phyloP scores from a whole-genome alignment of 2,329 filamentous ascomycete species.

The Colletotrichum liriopes region DNA sequence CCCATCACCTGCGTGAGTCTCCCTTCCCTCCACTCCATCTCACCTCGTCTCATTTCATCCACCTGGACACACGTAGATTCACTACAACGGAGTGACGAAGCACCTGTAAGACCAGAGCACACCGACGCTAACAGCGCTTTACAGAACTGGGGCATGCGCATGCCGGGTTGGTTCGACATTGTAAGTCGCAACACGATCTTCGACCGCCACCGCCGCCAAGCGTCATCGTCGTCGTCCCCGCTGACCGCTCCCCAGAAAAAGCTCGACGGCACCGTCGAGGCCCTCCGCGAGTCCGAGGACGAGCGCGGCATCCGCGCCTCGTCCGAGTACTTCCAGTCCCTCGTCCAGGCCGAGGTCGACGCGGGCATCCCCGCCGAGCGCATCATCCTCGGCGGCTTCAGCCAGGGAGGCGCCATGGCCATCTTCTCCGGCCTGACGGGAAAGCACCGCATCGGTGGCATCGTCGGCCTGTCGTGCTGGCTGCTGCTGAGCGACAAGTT shows the following conservation, averaged over 20 bases:
- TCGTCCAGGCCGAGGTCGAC: constrained; percentile 86
- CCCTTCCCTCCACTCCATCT: neutral
- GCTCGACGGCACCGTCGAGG: constrained; percentile 53
- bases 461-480: constrained; percentile 89
- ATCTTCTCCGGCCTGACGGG: constrained; percentile 85
- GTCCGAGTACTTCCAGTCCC: constrained; percentile 81
- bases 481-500: constrained; percentile 74
- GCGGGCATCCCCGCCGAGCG: constrained; percentile 86
- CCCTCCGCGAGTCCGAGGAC: constrained; percentile 67
- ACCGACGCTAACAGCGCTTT: neutral
- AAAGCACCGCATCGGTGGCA: constrained; percentile 84
- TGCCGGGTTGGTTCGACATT: constrained; percentile 93
- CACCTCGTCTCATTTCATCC: neutral
- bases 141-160: constrained; percentile 81
- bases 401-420: constrained; percentile 89
- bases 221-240: neutral
- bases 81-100: neutral
- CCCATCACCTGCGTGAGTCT: constrained; percentile 83
- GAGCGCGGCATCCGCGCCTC: constrained; percentile 82
- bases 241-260: constrained; percentile 38
- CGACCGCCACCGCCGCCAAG: constrained; percentile 21
- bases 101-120: neutral
- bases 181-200: constrained; percentile 57
- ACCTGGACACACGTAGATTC: neutral
- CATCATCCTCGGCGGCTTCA: constrained; percentile 90